Evolutionary conservation across 192 early-diverging fungal species (phyloP).

Genomic region (Geranomyces michiganensis): DNA sequence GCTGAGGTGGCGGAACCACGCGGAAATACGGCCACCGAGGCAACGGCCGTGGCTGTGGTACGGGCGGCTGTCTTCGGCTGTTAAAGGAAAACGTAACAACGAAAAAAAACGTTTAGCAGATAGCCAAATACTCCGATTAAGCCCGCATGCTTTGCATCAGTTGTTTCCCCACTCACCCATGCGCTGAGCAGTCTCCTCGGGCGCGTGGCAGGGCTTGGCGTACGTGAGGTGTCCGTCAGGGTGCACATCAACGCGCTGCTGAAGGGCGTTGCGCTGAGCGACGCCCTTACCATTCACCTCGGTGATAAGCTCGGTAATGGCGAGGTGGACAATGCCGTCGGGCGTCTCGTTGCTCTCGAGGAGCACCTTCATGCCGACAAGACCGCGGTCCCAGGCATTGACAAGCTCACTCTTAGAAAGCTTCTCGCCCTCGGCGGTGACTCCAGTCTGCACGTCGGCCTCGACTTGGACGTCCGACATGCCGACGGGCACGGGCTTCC

Average conservation of each 20-base stretch:
- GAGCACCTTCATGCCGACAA: slow-evolving; percentile 41
- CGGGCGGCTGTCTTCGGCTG: not conserved
- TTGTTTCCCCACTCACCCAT: slow-evolving; percentile 10
- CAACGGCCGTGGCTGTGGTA: slow-evolving; percentile 14
- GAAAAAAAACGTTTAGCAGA: not conserved
- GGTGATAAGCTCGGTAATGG: slow-evolving; percentile 40
- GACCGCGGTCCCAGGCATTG: slow-evolving; percentile 36
- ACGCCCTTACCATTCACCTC: slow-evolving; percentile 40
- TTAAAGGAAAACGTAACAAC: not conserved
- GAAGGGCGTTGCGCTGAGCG: slow-evolving; percentile 33
- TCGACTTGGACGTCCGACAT: slow-evolving; percentile 39
- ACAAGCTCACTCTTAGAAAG: slow-evolving; percentile 20
- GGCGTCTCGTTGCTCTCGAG: slow-evolving; percentile 24
- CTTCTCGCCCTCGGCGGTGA: slow-evolving; percentile 23
- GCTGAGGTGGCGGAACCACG: slow-evolving; percentile 20
- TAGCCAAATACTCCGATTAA: not conserved
- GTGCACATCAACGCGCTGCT: slow-evolving; percentile 41
- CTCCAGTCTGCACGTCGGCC: slow-evolving; percentile 37
- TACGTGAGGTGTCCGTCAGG: slow-evolving; percentile 33
- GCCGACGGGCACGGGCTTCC: slow-evolving; percentile 42
- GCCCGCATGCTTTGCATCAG: not conserved
- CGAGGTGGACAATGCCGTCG: slow-evolving; percentile 31
- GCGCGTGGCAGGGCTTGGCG: slow-evolving; percentile 30
- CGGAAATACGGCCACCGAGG: slow-evolving; percentile 12
- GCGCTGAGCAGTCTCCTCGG: not conserved